phyloP scores from a whole-genome alignment of 78 protist genomes.

The Pigoraptor vietnamica region DNA sequence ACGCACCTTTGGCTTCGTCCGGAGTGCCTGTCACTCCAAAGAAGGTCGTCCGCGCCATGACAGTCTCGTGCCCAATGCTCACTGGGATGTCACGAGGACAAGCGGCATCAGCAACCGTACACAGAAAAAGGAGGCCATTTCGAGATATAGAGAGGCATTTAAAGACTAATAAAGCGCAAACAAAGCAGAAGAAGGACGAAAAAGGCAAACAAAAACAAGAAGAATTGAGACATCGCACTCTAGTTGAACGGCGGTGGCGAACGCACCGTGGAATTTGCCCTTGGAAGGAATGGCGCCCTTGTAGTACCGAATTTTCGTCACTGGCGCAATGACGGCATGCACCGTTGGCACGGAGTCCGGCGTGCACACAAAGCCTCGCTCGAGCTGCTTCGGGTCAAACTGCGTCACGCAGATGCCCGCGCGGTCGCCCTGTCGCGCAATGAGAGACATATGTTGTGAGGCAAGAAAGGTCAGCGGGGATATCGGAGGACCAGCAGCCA shows the following conservation, averaged over 20 bases:
- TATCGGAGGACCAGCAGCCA: too few species aligned
- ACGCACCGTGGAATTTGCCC: constrained; percentile 65
- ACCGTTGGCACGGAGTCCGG: constrained; percentile 29
- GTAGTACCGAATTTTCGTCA: constrained; percentile 58
- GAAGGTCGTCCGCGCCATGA: constrained; percentile 58
- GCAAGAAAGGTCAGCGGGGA: not conserved
- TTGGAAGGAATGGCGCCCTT: constrained; percentile 30
- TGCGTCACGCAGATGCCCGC: constrained; percentile 84
- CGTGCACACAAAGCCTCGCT: constrained; percentile 71
- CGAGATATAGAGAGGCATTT: not conserved
- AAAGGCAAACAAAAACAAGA: not conserved
- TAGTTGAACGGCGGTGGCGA: not conserved
- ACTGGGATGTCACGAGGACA: not conserved
- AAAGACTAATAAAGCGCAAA: not conserved
- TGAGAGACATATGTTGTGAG: too few species aligned
- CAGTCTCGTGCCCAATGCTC: constrained; percentile 90
- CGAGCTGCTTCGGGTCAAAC: constrained; percentile 71
- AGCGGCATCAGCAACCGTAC: not conserved
- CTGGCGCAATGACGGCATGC: constrained; percentile 1
- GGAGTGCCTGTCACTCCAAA: constrained; percentile 23
- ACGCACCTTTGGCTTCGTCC: not conserved
- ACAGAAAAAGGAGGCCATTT: too few species aligned
- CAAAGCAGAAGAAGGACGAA: not conserved
- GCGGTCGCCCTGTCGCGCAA: constrained; percentile 70
- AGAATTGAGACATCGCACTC: not conserved